These are phyloP conservation scores for Penicillium thymicola DNA, from an alignment of 2,329 filamentous ascomycete species.

Conservation along the genomic window DNA sequence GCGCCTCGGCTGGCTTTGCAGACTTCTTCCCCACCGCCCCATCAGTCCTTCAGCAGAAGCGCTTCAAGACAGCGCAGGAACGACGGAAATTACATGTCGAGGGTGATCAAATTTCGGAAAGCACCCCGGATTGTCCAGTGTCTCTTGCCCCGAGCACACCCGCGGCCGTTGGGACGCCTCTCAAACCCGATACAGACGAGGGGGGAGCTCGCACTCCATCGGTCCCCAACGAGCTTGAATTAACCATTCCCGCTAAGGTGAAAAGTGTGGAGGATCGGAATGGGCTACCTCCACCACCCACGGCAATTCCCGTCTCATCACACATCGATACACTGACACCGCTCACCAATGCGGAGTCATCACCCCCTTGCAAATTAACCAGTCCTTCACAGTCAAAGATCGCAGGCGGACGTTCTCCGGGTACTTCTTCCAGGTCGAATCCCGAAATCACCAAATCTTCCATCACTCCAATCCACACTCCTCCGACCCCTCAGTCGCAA, in stretches of 20 bases:
- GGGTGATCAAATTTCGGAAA: constrained; percentile 15
- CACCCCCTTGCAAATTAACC: constrained; percentile 55
- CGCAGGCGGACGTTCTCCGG: constrained; percentile 30
- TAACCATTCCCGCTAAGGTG: constrained; percentile 69
- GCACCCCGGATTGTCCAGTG: neutral
- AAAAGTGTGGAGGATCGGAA: constrained; percentile 67
- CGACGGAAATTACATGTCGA: constrained; percentile 53
- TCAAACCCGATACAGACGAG: constrained; percentile 13
- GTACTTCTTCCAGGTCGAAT: constrained; percentile 30
- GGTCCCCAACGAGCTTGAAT: constrained; percentile 63
- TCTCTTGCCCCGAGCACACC: constrained; percentile 9
- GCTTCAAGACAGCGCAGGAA: constrained; percentile 49
- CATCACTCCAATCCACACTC: constrained; percentile 43
- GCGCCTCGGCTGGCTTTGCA: constrained; percentile 75
- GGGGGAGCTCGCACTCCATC: constrained; percentile 16
- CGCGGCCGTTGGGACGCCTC: constrained; percentile 14
- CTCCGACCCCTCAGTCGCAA: constrained; percentile 47
- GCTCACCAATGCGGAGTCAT: constrained; percentile 64
- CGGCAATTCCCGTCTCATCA: constrained; percentile 55
- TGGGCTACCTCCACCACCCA: constrained; percentile 46
- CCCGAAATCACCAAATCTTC: constrained; percentile 30
- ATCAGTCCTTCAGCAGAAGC: constrained; percentile 55
- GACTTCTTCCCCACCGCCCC: constrained; percentile 82
- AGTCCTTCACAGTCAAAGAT: constrained; percentile 51
- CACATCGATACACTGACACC: constrained; percentile 58